Evolutionary conservation across 1,284 basidiomycete genomes (phyloP), one percentile per base, ranked within the genome.

Genomic region (Meira nashicola): DNA sequence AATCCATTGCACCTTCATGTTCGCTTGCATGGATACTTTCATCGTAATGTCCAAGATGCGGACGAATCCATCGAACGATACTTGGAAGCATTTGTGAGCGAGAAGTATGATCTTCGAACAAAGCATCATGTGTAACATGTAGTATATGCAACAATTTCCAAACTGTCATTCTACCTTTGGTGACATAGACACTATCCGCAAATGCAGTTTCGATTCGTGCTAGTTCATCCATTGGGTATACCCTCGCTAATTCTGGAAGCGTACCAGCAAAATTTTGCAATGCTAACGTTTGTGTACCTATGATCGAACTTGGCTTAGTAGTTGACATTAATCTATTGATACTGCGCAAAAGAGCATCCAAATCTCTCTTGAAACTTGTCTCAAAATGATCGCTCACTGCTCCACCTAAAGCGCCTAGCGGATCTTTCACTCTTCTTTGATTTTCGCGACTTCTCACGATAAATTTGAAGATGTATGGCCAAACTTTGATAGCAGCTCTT

Each of bases 381-480:
- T 95, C 92, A 28, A 94, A 82, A 78, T 92, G 89, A 62, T 91
- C 89, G 11, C 88, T 86, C 0, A 90, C 90, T 1, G 87, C 86
- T 6, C 88, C 88, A 79, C 89, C 86, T 0, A 86, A 86, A 8
- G 62, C 43, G 12, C 68, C 67, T 4, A 68, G 58, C 3, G 21
- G 41, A 57, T 91, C 89, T 66, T 87, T 88, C 21, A 65, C 64
- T 5, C 83, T 82, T 70, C 90, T 89, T 78, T 95, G 92, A 39
- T 96, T 79, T 74, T 94, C 90, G 41, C 92, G 83, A 5, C 91
- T 87, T 21, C 89, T 85, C 8, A 90, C 86, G 68, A 96, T 89
- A 79, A 97, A 91, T 76, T 90, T 89, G 85, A 96, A 91, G 67
- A 97, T 86, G 74, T 94, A 92, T 70, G 92, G 89, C 90, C 92